Percentiles rank a stretch among this genome's conserved stretches.
Conservation (phyloP, 805 yeast species). For the Candida coleopterorum region DNA sequence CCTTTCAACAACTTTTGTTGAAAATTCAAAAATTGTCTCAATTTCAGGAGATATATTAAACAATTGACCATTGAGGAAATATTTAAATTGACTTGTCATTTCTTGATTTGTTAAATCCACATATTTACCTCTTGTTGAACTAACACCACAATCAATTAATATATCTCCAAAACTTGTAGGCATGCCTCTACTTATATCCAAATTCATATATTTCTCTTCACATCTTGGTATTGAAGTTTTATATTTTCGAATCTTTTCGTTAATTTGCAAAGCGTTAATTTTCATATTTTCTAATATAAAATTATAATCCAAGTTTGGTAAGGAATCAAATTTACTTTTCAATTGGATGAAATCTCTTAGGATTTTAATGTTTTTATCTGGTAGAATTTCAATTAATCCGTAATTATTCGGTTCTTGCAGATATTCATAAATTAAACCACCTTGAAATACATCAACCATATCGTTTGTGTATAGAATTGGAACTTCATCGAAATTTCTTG, state of each 20-base stretch:
- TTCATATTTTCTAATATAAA: constrained; percentile 21
- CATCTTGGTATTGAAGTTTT: constrained; percentile 25
- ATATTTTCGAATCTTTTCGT: constrained; percentile 14
- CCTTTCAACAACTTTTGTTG: background rate
- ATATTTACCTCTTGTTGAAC: constrained; percentile 44
- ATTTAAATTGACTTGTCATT: constrained; percentile 36
- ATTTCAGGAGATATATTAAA: constrained; percentile 2
- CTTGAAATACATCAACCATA: constrained; percentile 76
- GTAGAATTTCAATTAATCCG: constrained; percentile 57
- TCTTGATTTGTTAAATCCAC: constrained; percentile 42
- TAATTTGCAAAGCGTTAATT: constrained; percentile 19
- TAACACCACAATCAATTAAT: constrained; percentile 48
- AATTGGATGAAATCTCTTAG: constrained; percentile 42
- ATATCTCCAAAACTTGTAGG: constrained; percentile 41
- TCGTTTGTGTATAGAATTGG: constrained; percentile 59
- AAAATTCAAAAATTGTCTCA: constrained; percentile 5
- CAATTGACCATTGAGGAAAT: constrained; percentile 19
- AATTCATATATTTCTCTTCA: constrained; percentile 26
- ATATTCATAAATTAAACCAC: constrained; percentile 81
- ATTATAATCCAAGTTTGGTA: constrained; percentile 22
- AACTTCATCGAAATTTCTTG: constrained; percentile 77
- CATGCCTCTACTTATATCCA: constrained; percentile 39
- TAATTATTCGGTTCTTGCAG: constrained; percentile 76
- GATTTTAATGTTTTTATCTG: constrained; percentile 39
- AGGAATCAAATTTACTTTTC: constrained; percentile 38